These are phyloP conservation scores for Wickerhamomyces subpelliculosus DNA, from an alignment of 805 yeast species.

Conservation along the genomic window DNA sequence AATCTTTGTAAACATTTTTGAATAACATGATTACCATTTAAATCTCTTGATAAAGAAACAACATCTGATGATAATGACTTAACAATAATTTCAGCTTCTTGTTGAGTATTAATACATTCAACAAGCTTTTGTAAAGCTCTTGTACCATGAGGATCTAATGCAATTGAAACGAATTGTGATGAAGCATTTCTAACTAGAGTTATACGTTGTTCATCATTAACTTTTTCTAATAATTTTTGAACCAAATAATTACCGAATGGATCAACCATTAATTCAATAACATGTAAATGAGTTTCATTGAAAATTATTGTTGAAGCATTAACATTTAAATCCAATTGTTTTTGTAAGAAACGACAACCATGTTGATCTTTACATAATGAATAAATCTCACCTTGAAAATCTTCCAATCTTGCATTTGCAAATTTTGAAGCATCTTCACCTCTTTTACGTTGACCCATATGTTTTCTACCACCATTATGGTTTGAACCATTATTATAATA, in stretches of 20 bases:
- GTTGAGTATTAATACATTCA: conserved; percentile 66
- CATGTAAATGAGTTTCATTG: conserved; percentile 68
- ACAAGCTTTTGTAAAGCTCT: conserved; percentile 90
- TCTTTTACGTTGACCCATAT: conserved; percentile 17
- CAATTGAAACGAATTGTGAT: conserved; percentile 68
- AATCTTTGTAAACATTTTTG: conserved; percentile 84
- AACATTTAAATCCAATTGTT: conserved; percentile 65
- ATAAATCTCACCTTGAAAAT: conserved; percentile 67
- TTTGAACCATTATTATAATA: conserved; percentile 1
- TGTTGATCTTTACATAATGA: conserved; percentile 91
- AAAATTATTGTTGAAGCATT: conserved; percentile 70
- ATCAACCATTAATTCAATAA: conserved; percentile 85
- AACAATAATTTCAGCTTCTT: conserved; percentile 63
- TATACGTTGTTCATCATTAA: conserved; percentile 62
- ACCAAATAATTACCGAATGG: conserved; percentile 97
- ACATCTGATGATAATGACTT: conserved; percentile 60
- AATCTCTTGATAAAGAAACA: conserved; percentile 74
- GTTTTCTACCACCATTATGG: conserved; percentile 13
- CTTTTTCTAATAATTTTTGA: conserved; percentile 81
- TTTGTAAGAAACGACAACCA: conserved; percentile 89
- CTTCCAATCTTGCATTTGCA: conserved; percentile 58
- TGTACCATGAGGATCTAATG: conserved; percentile 93
- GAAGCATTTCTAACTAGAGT: conserved; percentile 64
- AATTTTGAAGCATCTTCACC: conserved; percentile 66
- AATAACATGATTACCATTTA: conserved; percentile 95